Evolutionary conservation across 495 filamentous ascomycete genomes (phyloP), one percentile per base, ranked within the genome.

Genomic region (Neurospora sp.): DNA sequence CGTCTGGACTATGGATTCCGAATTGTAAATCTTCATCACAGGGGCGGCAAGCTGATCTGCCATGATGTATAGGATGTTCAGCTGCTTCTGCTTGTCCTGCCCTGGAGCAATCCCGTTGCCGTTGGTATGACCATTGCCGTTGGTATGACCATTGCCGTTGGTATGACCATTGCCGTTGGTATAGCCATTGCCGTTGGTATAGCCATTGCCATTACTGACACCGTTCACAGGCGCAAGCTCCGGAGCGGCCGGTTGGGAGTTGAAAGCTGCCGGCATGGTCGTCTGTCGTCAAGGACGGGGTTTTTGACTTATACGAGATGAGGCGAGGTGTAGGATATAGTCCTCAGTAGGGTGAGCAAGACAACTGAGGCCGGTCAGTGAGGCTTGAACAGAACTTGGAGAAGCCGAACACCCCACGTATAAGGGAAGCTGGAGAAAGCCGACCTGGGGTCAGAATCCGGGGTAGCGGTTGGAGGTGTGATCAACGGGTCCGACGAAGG

Each of bases 21-120:
- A 87, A 81, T 96, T 92, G 84, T 96, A 90, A 77, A 95, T 91
- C 82, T 90, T 92, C 70, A 97, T 87, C 73, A 92, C 84, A 14
- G 93, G 93, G 37, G 94, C 93, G 27, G 94, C 90, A 81, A 97
- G 89, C 83, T 97, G 94, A 82, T 97, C 94, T 61, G 93, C 93
- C 92, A 97, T 95, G 81, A 97, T 82, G 75, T 81, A 83, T 8
- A 83, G 74, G 69, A 83, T 83, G 73, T 79, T 82, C 68, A 77
- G 79, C 71, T 74, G 76, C 76, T 82, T 79, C 44, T 42, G 45
- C 70, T 72, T 22, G 44, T 73, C 68, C 74, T 74, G 53, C 27
- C 27, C 27, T 35, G 27, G 27, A 37, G 53, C 27, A 35, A 37
- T 65, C 27, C 53, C 27, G 53, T 65, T 65, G 53, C 70, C 68